Evolutionary conservation across 169 alveolate species (phyloP), one percentile per base, ranked within the genome.

Genomic region (Plasmodium inui): DNA sequence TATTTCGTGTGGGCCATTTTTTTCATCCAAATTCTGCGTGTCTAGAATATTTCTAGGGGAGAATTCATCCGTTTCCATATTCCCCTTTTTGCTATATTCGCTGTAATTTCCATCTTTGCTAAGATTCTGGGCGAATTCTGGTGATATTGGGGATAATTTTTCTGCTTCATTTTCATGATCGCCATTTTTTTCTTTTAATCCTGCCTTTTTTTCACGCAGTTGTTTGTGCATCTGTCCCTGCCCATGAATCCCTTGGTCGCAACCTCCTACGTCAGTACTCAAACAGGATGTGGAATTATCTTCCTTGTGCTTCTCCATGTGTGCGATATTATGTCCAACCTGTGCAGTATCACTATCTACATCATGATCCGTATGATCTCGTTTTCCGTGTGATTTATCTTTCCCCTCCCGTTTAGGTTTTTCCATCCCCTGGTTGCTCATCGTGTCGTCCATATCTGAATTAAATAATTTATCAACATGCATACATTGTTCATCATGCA

Each of bases 381-480:
- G 37, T 30, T 73, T 46, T 74, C 30, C 22, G 79, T 46, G 9
- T 30, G 44, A 2, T 32, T 14, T 30, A 19, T 74, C 70, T 5
- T 67, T 50, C 57, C 44, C 26, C 17, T 37, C 34, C 41, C 41
- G 57, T 22, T 28, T 50, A 22, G 32, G 8, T 32, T 28, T 3
- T 82, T 50, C 50, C 10, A 41, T 0, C 41, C 37, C 7, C 17
- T 82, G 34, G 34, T 70, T 19, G 44, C 44, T 19, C 19, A 83
- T 8, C 30, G 70, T 70, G 57, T 76, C 37, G 19, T 19, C 81
- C 6, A 3, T 44, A 78, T 88, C 70, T 78, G 89, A 88, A 19
- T 37, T 26, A 44, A 88, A 88, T 30, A 88, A 53, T 67, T 76
- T 88, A 67, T 76, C 89, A 34, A 88, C 50, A 72, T 76, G 67